Base-by-base conservation (phyloP, 345 rosid genomes). In the Sonneratia caseolaris region DNA sequence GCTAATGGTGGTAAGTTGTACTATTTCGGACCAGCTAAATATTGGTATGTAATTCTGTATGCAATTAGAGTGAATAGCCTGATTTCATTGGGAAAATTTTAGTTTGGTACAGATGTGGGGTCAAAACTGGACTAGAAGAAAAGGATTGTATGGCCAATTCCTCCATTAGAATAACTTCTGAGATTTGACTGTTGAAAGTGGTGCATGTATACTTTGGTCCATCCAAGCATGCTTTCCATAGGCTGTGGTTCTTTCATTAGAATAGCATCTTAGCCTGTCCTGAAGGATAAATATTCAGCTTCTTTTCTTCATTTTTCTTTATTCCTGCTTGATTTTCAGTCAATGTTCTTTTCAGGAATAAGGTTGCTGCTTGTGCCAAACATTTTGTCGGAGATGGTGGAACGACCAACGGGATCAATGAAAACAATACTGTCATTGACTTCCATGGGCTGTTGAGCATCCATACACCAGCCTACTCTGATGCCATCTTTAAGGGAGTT, bases 311-410 rank as follows among this genome's bases (percentile, higher is more conserved):
- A 5, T 22, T 22, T 62, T 27, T n/a, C 37, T 22, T 21, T 62
- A n/a, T 55, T 37, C 64, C 45, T 47, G 12, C 51, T 67, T 67
- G 53, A 47, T 61, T 71, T 32, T 51, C 10, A n/a, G 24, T 69
- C n/a, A 45, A 51, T 15, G 43, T 57, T 72, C 57, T 64, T 66
- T 57, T 32, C n/a, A 95, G 99, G 89, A 87, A 84, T 62, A 92
- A 89, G 80, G 97, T 92, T 79, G 93, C 88, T 66, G 93, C 99
- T 4, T 95, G 99, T 78, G 92, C 99, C 27, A 92, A 95, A 89
- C 99, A 95, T 79, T 95, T 81, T 68, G 90, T 95, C 69, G 99
- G 99, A 74, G 97, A 95, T 82, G 99, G 99, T 76, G 99, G 99
- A 72, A 95, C 99, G 76, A 85, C 88, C 24, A 69, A 85, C 18